These are phyloP conservation scores for Martensiomyces pterosporus DNA, from an alignment of 192 early-diverging fungal genomes.

Conservation along the genomic window DNA sequence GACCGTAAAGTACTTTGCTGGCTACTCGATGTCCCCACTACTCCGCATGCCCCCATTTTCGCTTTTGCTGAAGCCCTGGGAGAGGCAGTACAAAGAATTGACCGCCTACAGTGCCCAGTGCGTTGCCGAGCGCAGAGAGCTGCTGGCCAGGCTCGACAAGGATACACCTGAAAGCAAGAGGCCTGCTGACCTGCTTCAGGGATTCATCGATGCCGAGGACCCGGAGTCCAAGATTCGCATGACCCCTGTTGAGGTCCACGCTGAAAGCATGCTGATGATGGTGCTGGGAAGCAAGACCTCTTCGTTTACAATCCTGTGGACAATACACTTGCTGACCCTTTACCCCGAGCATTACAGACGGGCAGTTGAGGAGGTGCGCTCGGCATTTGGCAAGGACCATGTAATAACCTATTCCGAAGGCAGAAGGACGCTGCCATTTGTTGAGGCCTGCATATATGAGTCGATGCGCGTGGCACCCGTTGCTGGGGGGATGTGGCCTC, in stretches of 20 bases:
- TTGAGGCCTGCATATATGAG: conserved; percentile 41
- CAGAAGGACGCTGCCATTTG: conserved; percentile 14
- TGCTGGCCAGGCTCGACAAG: too few relatives aligned
- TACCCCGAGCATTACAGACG: conserved; percentile 21
- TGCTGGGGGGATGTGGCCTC: conserved; percentile 22
- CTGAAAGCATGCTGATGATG: conserved; percentile 33
- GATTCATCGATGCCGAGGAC: conserved; percentile 35
- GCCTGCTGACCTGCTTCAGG: background rate
- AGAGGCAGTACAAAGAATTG: background rate
- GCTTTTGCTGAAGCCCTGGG: background rate
- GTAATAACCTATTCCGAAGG: conserved; percentile 23
- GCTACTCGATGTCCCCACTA: too few relatives aligned
- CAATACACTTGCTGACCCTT: conserved; percentile 31
- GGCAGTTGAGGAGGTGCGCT: conserved; percentile 17
- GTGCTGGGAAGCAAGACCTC: conserved; percentile 37
- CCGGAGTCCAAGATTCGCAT: conserved; percentile 24
- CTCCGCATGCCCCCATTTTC: background rate
- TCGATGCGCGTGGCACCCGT: conserved; percentile 38
- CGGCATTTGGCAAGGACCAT: conserved; percentile 11
- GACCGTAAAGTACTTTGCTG: too few relatives aligned
- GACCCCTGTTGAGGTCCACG: conserved; percentile 24
- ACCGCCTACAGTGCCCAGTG: background rate
- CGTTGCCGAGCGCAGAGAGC: background rate
- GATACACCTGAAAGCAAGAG: background rate
- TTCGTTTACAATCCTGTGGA: conserved; percentile 27